Conservation (phyloP, 495 filamentous ascomycete genomes). For the Xylaria curta region DNA sequence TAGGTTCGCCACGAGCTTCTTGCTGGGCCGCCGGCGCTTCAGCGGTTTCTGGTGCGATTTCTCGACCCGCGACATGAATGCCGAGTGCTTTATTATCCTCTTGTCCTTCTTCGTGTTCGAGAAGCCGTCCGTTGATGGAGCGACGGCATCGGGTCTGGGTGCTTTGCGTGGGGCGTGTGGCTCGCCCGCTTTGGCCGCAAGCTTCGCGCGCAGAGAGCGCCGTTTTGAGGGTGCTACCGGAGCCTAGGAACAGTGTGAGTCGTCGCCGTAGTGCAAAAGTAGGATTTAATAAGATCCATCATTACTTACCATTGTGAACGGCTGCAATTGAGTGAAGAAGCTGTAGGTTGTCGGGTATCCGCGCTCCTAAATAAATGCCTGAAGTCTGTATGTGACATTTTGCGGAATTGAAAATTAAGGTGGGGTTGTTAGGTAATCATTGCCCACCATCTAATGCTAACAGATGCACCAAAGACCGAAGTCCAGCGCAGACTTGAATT, state of each 20-base stretch:
- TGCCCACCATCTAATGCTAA: not conserved
- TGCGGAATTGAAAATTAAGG: not conserved
- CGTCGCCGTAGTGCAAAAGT: not conserved
- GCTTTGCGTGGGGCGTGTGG: constrained; percentile 49
- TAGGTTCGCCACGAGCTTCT: constrained; percentile 79
- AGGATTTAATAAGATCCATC: constrained; percentile 1
- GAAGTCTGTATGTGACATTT: not conserved
- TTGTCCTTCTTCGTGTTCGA: constrained; percentile 77
- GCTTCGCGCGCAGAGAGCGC: constrained; percentile 52
- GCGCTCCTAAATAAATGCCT: too few relatives aligned
- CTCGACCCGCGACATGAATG: constrained; percentile 75
- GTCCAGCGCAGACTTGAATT: not conserved
- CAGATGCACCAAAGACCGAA: not conserved
- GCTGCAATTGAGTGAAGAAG: constrained; percentile 3
- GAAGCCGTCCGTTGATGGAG: constrained; percentile 51
- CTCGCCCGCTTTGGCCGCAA: constrained; percentile 34
- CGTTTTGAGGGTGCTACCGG: constrained; percentile 53
- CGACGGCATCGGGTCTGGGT: constrained; percentile 47
- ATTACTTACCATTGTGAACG: constrained; percentile 22
- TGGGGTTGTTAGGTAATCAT: constrained; percentile 8
- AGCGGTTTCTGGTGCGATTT: constrained; percentile 57
- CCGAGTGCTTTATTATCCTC: constrained; percentile 73
- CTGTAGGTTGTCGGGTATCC: too few relatives aligned
- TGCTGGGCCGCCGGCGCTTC: constrained; percentile 71
- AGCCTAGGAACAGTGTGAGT: constrained; percentile 44